Percentiles rank a stretch among this genome's conserved stretches.
Evolutionary conservation across 352 stramenopile genomes (phyloP).

Genomic region (Phytophthora sansomeana): DNA sequence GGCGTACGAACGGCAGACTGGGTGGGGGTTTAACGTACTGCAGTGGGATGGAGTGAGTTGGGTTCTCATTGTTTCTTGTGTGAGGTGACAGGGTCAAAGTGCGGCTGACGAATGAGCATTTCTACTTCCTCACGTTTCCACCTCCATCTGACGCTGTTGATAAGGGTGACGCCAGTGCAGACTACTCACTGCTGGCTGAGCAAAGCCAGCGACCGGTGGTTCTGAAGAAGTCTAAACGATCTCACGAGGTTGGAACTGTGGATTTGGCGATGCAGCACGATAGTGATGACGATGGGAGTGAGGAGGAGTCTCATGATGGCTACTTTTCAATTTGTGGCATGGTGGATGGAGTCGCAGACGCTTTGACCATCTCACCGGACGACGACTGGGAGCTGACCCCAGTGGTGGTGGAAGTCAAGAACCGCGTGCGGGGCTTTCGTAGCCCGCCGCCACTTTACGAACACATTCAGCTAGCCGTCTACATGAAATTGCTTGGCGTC

Average conservation of each 20-base stretch:
- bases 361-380: constrained; percentile 55
- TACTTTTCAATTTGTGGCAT: constrained; percentile 85
- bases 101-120: constrained; percentile 71
- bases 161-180: background rate
- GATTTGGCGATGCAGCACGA: constrained; percentile 9
- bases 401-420: constrained; percentile 83
- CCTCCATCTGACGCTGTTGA: background rate
- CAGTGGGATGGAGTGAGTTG: background rate
- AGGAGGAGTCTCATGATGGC: constrained; percentile 13
- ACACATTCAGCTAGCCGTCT: constrained; percentile 81
- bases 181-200: constrained; percentile 41
- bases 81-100: constrained; percentile 39
- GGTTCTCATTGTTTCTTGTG: background rate
- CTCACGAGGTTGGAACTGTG: constrained; percentile 1
- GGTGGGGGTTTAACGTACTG: constrained; percentile 24
- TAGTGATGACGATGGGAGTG: background rate
- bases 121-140: constrained; percentile 76
- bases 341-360: constrained; percentile 79
- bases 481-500: constrained; percentile 83
- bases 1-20: constrained; percentile 70
- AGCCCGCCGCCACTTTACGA: constrained; percentile 73
- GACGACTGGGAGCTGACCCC: constrained; percentile 70
- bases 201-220: constrained; percentile 27
- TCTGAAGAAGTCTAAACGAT: constrained; percentile 14
- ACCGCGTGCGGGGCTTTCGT: constrained; percentile 69